These are phyloP conservation scores for Corymbia maculata DNA, from an alignment of 345 rosid species.

Conservation along the genomic window DNA sequence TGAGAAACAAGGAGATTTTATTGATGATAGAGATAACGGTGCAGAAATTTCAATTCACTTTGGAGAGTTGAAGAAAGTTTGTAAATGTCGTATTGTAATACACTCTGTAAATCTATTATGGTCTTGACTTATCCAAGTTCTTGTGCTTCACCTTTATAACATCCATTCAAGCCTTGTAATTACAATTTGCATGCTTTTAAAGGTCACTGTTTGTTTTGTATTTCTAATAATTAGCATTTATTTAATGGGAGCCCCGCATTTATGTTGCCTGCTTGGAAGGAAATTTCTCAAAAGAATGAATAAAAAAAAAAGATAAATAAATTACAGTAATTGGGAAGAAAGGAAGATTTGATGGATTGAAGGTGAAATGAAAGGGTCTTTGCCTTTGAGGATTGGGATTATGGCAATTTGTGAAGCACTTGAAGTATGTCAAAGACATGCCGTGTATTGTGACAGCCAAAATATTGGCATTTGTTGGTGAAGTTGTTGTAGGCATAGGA, in stretches of 20 bases:
- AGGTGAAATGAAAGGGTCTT: neutral
- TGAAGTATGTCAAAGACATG: neutral
- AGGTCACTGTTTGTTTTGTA: neutral
- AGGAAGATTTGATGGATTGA: neutral
- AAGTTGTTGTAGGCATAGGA: neutral
- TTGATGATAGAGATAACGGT: neutral
- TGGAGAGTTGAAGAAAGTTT: neutral
- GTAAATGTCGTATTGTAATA: neutral
- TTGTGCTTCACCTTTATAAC: neutral
- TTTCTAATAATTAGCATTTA: neutral
- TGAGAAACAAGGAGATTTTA: neutral
- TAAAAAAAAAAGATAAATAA: neutral
- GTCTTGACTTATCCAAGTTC: neutral
- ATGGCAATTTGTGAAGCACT: neutral
- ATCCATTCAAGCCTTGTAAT: neutral
- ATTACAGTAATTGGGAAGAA: neutral
- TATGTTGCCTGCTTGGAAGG: neutral
- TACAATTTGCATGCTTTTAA: neutral
- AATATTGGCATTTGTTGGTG: neutral
- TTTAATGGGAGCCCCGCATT: neutral
- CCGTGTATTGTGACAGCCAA: neutral
- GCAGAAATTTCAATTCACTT: neutral
- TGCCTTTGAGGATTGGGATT: neutral
- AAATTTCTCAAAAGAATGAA: neutral
- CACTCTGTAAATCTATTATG: neutral